Conservation (phyloP, 1,284 basidiomycete genomes). For the Cutaneotrichosporon cavernicola region DNA sequence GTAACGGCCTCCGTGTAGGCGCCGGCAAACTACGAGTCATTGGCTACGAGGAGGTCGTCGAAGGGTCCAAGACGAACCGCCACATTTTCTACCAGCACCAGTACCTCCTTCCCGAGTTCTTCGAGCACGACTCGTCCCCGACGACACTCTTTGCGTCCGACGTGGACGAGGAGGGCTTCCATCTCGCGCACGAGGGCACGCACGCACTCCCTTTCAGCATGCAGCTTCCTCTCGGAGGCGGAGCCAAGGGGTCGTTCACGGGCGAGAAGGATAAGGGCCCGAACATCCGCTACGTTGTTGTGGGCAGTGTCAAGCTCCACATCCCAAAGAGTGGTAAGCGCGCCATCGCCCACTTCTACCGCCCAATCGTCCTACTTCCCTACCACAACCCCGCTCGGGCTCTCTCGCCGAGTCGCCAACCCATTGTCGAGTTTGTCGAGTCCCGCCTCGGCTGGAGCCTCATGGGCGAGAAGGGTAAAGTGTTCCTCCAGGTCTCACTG, state of each 20-base stretch:
- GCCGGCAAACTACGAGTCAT: conserved; percentile 80
- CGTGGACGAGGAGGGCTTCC: conserved; percentile 71
- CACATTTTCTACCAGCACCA: conserved; percentile 85
- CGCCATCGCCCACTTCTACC: conserved; percentile 90
- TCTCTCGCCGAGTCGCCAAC: conserved; percentile 64
- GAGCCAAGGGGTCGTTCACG: conserved; percentile 70
- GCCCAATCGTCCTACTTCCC: conserved; percentile 79
- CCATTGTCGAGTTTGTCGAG: conserved; percentile 63
- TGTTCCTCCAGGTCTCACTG: conserved; percentile 70
- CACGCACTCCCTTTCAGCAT: conserved; percentile 78
- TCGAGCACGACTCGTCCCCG: conserved; percentile 37
- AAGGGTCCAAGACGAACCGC: conserved; percentile 61
- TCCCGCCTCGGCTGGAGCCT: conserved; percentile 62
- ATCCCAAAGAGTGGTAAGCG: conserved; percentile 62
- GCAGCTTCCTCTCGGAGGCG: conserved; percentile 65
- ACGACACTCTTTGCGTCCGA: conserved; percentile 58
- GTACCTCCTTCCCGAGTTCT: conserved; percentile 61
- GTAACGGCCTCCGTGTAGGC: conserved; percentile 66
- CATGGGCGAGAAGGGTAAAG: conserved; percentile 64
- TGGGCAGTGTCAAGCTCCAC: conserved; percentile 80
- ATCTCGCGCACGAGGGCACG: conserved; percentile 63
- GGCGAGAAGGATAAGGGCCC: conserved; percentile 59
- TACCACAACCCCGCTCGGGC: conserved; percentile 66
- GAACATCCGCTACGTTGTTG: conserved; percentile 77
- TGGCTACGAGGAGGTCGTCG: conserved; percentile 69